Evolutionary conservation across 495 filamentous ascomycete species (phyloP).

Genomic region (Astrothelium macrocarpum): DNA sequence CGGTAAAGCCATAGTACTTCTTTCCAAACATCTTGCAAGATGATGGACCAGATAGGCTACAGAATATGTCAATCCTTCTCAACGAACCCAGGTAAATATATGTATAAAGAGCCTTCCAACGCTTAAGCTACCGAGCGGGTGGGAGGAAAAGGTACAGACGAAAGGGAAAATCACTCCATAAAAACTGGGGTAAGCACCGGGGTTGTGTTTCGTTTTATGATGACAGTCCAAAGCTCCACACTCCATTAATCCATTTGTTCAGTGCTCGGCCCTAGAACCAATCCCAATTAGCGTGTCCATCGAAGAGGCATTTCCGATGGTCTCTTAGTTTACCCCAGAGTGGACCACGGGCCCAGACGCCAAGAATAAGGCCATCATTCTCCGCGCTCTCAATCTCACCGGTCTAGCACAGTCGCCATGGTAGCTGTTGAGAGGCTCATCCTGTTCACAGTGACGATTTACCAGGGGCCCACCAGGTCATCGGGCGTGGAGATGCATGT

Average conservation of each 20-base stretch:
- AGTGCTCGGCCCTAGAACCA: neutral
- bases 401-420: too few relatives aligned
- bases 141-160: neutral
- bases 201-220: neutral
- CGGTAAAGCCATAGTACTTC: constrained; percentile 53
- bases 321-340: neutral
- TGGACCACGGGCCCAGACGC: neutral
- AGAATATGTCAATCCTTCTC: neutral
- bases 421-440: too few relatives aligned
- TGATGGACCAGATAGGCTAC: neutral
- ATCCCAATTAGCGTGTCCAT: neutral
- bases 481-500: too few relatives aligned
- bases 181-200: neutral
- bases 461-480: too few relatives aligned
- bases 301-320: neutral
- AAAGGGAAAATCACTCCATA: neutral
- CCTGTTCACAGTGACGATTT: too few relatives aligned
- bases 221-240: neutral
- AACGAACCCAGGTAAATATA: too few relatives aligned
- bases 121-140: neutral
- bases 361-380: neutral
- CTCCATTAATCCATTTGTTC: neutral
- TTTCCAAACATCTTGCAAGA: constrained; percentile 4
- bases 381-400: neutral
- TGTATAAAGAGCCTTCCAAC: neutral